These are phyloP conservation scores for Mycogone perniciosa DNA, from an alignment of 2,329 filamentous ascomycete genomes.

Conservation along the genomic window DNA sequence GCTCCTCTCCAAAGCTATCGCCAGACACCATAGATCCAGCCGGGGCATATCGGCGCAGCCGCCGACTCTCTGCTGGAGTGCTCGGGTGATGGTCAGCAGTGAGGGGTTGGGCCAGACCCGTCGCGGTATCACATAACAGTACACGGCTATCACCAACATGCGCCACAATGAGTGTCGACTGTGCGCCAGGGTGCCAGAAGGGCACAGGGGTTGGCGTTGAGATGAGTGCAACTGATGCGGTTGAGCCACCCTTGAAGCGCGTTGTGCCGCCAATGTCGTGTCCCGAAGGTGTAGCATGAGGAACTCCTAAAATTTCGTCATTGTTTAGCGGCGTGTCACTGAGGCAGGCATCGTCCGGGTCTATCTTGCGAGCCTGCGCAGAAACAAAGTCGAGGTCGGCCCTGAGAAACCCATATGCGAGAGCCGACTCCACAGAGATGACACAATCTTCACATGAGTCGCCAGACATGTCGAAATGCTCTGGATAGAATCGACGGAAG, in stretches of 20 bases:
- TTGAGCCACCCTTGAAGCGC: constrained; percentile 90
- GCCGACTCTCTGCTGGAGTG: constrained; percentile 74
- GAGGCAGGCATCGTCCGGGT: constrained; percentile 61
- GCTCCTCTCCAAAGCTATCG: constrained; percentile 95
- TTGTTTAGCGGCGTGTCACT: constrained; percentile 76
- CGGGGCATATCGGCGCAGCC: constrained; percentile 74
- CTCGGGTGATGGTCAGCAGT: constrained; percentile 91
- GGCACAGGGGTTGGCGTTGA: constrained; percentile 87
- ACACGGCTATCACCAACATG: constrained; percentile 94
- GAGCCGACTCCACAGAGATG: constrained; percentile 65
- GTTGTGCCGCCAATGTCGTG: constrained; percentile 64
- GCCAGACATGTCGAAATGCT: constrained; percentile 55
- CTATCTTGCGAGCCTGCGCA: constrained; percentile 77
- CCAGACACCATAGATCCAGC: constrained; percentile 72
- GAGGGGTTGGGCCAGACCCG: constrained; percentile 70
- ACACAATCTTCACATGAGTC: constrained; percentile 28
- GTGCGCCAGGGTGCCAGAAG: constrained; percentile 88
- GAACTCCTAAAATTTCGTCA: constrained; percentile 70
- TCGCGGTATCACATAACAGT: constrained; percentile 78
- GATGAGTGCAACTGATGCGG: constrained; percentile 81
- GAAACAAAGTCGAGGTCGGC: constrained; percentile 92
- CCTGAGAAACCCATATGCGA: constrained; percentile 89
- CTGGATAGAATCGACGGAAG: constrained; percentile 82
- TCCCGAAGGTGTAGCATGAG: constrained; percentile 47
- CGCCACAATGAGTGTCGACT: constrained; percentile 75